Evolutionary conservation across 495 filamentous ascomycete species (phyloP), one percentile per base, ranked within the genome.

Genomic region (Trichoderma asperelloides): DNA sequence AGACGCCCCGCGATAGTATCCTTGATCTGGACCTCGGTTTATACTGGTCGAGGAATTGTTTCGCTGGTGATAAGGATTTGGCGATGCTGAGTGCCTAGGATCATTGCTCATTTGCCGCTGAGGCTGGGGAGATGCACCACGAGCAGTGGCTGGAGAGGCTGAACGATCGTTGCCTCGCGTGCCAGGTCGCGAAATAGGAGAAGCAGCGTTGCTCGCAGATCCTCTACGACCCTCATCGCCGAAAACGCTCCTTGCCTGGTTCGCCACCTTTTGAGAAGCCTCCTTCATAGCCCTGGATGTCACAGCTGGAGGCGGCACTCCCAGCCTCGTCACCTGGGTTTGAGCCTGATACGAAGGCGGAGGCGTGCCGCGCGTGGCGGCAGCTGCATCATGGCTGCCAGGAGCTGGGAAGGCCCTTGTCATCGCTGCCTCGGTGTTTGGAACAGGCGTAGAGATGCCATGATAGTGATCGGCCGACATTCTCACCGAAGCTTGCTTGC

Each of bases 381-480:
- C 76, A 9, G 77, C 74, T 5, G 80, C 74, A 62, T 79, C 78
- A 30, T 78, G 71, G 71, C 78, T 84, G 41, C 74, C 76, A 40
- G 82, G 81, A 28, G 86, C 84, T 28, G 83, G 81, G 18, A 86
- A 70, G 0, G 72, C 75, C 2, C 74, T 69, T 6, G 77, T 77
- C 25, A 72, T 73, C 27, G 73, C 69, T 3, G 75, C 67, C 75
- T 72, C 76, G 16, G 70, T 23, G 64, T 81, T 82, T 15, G 89
- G 93, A 15, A 83, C 88, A 2, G 96, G 95, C 0, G 93, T 96
- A 63, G 89, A 80, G 62, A 99, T 86, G 28, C 96, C 96, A 72
- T 95, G 91, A 75, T 96, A 97, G 69, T 90, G 86, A 73, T 99
- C 96, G 51, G 94, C 96, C 15, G 95, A 96, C 51, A 96, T 87